Evolutionary conservation across 1,284 basidiomycete species (phyloP), one percentile per base, ranked within the genome.

Genomic region (Xerocomus nothofagi): DNA sequence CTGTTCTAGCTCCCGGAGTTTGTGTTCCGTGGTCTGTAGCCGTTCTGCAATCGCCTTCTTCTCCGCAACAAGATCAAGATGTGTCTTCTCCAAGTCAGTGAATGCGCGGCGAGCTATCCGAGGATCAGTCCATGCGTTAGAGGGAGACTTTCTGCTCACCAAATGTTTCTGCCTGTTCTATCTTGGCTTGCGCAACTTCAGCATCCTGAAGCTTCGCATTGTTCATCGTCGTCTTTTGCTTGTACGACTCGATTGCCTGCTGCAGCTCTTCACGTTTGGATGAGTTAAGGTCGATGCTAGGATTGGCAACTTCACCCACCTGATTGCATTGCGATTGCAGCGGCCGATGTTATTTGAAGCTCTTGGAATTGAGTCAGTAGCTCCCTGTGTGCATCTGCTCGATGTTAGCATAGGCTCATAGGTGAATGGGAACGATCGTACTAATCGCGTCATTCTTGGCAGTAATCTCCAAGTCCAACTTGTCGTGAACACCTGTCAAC

Each of bases 161-260:
- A 59, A 79, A 73, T 4, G 79, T 76, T 67, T 89, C 88, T 8
- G 79, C 79, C 34, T 85, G 80, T 39, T 80, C 76, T 18, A 80
- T 75, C 57, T 84, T 88, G 6, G 79, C 83, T 39, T 79, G 75
- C 2, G 81, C 81, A 46, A 88, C 80, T 61, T 91, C 88, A 4
- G 82, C 77, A 17, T 80, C 79, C 66, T 91, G 85, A 24, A 88
- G 73, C n/a, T 79, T 77, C 47, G 78, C 76, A 34, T 81, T 77
- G 51, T 82, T 82, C 1, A 75, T 73, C 39, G 79, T 75, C 26
- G 81, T 77, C 62, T 89, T 88, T 20, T 76, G 69, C 60, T 85
- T 83, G 69, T 85, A 83, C 6, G 80, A 74, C 56, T 86, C 80
- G 21, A 88, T 72, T 3, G 79, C 80, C 44, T 82, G 77, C 49